A percentile compares a stretch with the other conserved stretches of the same genome.
Conservation (phyloP, 176 grass and related monocot species). For the Musa itinerans region DNA sequence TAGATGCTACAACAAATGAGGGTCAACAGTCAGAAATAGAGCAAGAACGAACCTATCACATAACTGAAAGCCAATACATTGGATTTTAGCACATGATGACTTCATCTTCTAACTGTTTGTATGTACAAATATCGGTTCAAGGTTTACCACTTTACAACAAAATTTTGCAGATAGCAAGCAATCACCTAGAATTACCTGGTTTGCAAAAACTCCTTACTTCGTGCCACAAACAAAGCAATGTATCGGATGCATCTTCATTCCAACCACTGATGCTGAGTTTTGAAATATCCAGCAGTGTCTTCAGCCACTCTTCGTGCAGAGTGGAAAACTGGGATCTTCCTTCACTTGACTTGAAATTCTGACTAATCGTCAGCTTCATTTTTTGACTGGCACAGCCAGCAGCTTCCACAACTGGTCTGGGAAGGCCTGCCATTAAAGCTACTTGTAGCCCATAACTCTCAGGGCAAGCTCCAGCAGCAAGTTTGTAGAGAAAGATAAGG, state of each 20-base stretch:
- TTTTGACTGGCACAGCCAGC: constrained; percentile 40
- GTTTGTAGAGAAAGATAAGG: constrained; percentile 72
- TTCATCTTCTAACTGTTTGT: not conserved
- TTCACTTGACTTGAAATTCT: constrained; percentile 69
- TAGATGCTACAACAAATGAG: too few relatives aligned
- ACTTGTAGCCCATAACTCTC: constrained; percentile 93
- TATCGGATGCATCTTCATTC: constrained; percentile 68
- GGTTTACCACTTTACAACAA: not conserved
- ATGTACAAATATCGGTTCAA: not conserved
- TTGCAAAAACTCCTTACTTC: constrained; percentile 56
- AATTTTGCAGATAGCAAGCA: not conserved
- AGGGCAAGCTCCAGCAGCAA: constrained; percentile 54
- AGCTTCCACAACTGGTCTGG: constrained; percentile 43
- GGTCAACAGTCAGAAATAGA: too few relatives aligned
- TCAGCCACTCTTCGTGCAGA: constrained; percentile 84
- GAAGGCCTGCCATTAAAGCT: constrained; percentile 73
- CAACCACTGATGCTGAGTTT: constrained; percentile 13
- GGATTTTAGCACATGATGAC: not conserved
- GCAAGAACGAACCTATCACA: too few relatives aligned
- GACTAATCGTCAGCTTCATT: constrained; percentile 51
- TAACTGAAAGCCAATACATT: not conserved
- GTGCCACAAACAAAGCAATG: constrained; percentile 53
- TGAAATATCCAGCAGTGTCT: constrained; percentile 31
- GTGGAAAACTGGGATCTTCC: constrained; percentile 60
- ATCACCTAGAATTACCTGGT: constrained; percentile 5